Evolutionary conservation across 176 grass and related monocot genomes (phyloP).

Genomic region (Elaeis guineensis): DNA sequence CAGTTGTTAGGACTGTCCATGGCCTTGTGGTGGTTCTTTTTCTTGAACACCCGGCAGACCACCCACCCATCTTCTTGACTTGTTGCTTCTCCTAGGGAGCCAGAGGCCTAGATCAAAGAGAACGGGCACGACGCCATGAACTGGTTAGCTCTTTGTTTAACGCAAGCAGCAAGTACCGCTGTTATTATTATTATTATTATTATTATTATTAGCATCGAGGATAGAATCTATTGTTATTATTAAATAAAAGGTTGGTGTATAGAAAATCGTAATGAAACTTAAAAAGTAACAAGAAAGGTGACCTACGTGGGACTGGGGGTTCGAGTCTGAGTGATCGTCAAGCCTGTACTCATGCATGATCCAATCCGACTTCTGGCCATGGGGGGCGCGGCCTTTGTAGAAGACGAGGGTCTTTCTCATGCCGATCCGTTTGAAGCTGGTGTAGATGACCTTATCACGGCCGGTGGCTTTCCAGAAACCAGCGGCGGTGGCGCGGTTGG

Average conservation of each 20-base stretch:
- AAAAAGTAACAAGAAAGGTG: no score
- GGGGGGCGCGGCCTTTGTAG: conserved; percentile 91
- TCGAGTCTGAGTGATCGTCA: conserved; percentile 31
- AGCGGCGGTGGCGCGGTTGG: conserved; percentile 77
- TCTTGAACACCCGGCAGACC: conserved; percentile 97
- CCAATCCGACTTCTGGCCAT: conserved; percentile 87
- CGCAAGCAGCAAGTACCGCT: no score
- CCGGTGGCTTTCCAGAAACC: conserved; percentile 99
- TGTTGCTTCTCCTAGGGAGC: conserved; percentile 40
- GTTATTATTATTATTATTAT: no score
- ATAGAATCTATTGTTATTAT: no score
- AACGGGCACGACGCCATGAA: no score
- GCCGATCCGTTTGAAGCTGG: conserved; percentile 70
- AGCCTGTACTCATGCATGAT: conserved; percentile 94
- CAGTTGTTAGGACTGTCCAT: conserved; percentile 29
- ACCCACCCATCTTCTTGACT: conserved; percentile 89
- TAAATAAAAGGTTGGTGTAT: no score
- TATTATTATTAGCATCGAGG: no score
- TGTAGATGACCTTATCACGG: conserved; percentile 93
- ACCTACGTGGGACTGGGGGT: conserved; percentile 1
- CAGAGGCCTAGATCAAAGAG: conserved; percentile 2
- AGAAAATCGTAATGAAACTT: no score
- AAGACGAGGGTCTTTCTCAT: conserved; percentile 99
- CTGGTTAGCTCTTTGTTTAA: no score
- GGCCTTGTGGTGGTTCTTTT: conserved; percentile 84